A percentile compares a stretch with the other conserved stretches of the same genome.
These are phyloP conservation scores for Coemansia sp. DNA, from an alignment of 192 early-diverging fungal species.

Conservation along the genomic window DNA sequence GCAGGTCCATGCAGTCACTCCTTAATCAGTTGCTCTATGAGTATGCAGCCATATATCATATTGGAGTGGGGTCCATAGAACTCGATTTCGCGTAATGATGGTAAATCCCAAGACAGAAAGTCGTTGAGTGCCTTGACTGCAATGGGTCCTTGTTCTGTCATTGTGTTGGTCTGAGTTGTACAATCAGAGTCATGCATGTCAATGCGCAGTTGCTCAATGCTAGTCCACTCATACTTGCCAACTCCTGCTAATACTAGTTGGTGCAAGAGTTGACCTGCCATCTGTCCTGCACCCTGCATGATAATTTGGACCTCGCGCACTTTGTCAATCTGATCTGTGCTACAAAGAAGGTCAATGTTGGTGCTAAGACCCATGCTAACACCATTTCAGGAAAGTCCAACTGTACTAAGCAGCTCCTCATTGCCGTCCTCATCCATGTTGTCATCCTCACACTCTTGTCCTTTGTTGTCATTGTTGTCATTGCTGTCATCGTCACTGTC, in stretches of 20 bases:
- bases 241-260: neutral
- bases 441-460: too few species aligned
- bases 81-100: neutral
- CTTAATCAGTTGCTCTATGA: too few species aligned
- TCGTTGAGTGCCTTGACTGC: neutral
- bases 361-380: neutral
- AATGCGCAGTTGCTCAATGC: neutral
- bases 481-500: too few species aligned
- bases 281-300: neutral
- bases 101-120: constrained; percentile 4
- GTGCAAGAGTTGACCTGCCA: neutral
- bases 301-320: constrained; percentile 3
- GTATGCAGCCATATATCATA: too few species aligned
- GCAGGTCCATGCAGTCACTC: too few species aligned
- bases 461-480: too few species aligned
- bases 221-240: neutral
- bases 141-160: neutral
- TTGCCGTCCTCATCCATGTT: too few species aligned
- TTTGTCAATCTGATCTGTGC: neutral
- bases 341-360: neutral
- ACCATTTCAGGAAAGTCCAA: neutral
- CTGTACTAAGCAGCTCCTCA: neutral
- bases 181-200: neutral
- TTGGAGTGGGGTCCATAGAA: too few species aligned
- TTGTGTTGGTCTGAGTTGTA: neutral